Base-by-base conservation (phyloP, 2,329 filamentous ascomycete species). In the Ophiostoma ulmi region DNA sequence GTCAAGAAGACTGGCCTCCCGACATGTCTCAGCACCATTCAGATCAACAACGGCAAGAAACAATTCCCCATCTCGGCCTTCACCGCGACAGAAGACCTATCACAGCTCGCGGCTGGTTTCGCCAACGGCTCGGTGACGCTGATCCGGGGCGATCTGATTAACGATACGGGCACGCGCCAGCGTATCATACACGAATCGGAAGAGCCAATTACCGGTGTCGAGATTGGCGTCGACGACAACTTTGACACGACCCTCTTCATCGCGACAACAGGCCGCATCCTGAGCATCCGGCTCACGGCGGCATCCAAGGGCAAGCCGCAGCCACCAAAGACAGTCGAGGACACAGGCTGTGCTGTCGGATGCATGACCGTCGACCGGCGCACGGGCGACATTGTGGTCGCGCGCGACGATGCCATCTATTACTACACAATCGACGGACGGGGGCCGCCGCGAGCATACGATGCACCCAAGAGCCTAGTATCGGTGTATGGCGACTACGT, bases 1-100 rank as follows among this genome's bases (percentile, higher is more conserved):
- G 93, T 97, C 75, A 98, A 95, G 85, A 98, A 96, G 85, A 96
- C 92, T 5, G 93, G 93, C 61, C 84, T 90, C 73, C 95, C 95
- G 20, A 92, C 90, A 55, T 98, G 95, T 78, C 85, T 97, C 74
- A 97, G 92, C 77, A 95, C 91, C 0, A 81, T 97, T 69, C 88
- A 86, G 31, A 90, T 99, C 74, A 91, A 93, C 78, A 98, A 98
- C 81, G 93, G 91, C 58, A 88, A 92, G 78, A 93, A 94, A 78
- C 93, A 91, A 75, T 98, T 97, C 79, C 95, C 95, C n/a, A 91
- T 97, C 73, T 96, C 93, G 10, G 93, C 94, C 0, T 95, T 99
- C 76, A 87, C 93, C 14, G 91, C 92, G 0, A 88, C 95, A 38
- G 91, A 93, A 67, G 94, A 98, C 79, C 83, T 99, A 35, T 92